Conservation (phyloP, 495 filamentous ascomycete genomes). For the Trichocladium antarcticum region DNA sequence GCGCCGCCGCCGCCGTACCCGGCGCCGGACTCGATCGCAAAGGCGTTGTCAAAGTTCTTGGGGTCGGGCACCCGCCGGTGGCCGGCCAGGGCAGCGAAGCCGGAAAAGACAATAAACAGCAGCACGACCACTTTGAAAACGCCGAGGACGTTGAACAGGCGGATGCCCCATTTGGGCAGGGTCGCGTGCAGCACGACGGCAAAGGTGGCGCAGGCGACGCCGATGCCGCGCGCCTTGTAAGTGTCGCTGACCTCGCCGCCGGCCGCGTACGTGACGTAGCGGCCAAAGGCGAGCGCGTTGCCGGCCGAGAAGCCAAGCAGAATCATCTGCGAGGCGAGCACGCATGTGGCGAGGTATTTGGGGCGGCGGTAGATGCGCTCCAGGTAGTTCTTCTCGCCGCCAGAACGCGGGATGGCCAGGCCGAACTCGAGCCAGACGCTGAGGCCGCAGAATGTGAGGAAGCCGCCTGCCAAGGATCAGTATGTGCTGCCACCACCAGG, state of each 20-base stretch:
- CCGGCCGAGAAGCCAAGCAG: constrained; percentile 43
- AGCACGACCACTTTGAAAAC: constrained; percentile 55
- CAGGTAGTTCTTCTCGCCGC: constrained; percentile 52
- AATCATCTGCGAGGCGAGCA: constrained; percentile 49
- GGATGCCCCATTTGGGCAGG: constrained; percentile 50
- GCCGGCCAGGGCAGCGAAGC: constrained; percentile 40
- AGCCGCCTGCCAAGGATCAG: constrained; percentile 19
- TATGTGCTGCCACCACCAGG: no score
- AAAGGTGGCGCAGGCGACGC: constrained; percentile 43
- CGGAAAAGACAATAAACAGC: constrained; percentile 49
- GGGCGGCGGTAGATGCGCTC: constrained; percentile 52
- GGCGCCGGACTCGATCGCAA: constrained; percentile 9
- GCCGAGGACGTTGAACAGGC: constrained; percentile 51
- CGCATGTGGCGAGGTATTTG: constrained; percentile 48
- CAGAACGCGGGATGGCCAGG: constrained; percentile 41
- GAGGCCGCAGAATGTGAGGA: constrained; percentile 24
- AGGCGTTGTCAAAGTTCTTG: constrained; percentile 22
- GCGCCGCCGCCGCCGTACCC: constrained; percentile 14
- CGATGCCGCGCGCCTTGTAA: constrained; percentile 53
- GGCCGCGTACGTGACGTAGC: constrained; percentile 54
- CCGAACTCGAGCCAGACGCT: constrained; percentile 35
- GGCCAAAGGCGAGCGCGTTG: constrained; percentile 57
- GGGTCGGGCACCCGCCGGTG: constrained; percentile 20
- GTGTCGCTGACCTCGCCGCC: constrained; percentile 39
- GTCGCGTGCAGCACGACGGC: constrained; percentile 47